phyloP scores from a whole-genome alignment of 2,329 filamentous ascomycete genomes.

The Trichoderma oligosporum region DNA sequence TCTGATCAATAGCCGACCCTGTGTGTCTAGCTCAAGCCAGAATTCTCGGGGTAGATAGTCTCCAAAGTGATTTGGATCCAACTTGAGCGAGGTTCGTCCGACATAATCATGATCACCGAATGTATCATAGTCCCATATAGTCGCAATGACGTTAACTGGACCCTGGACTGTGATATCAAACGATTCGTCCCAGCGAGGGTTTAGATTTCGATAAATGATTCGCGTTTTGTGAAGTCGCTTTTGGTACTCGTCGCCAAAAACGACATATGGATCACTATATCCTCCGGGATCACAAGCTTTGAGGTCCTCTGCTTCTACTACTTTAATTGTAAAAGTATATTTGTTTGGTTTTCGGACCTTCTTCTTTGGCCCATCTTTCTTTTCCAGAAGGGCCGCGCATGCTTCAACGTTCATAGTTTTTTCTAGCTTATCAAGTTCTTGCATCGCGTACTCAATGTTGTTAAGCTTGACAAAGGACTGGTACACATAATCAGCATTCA shows the following conservation, averaged over 20 bases:
- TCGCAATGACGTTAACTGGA: conserved; percentile 89
- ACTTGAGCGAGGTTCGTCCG: conserved; percentile 90
- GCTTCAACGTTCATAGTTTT: conserved; percentile 85
- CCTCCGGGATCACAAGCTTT: conserved; percentile 97
- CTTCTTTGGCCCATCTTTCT: conserved; percentile 66
- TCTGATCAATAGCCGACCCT: conserved; percentile 80
- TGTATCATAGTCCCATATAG: conserved; percentile 97
- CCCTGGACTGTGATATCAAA: conserved; percentile 93
- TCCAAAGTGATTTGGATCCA: conserved; percentile 96
- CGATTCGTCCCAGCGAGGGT: conserved; percentile 95
- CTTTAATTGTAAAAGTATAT: conserved; percentile 98
- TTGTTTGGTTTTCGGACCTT: conserved; percentile 67
- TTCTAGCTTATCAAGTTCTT: conserved; percentile 87
- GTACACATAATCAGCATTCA: neutral
- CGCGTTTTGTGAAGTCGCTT: conserved; percentile 93
- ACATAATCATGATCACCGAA: conserved; percentile 97
- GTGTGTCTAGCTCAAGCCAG: conserved; percentile 95
- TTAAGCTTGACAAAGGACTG: conserved; percentile 97
- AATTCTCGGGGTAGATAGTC: conserved; percentile 95
- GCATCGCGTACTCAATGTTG: conserved; percentile 92
- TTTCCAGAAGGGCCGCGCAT: conserved; percentile 77
- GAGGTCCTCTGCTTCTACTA: conserved; percentile 94
- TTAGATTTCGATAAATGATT: conserved; percentile 84
- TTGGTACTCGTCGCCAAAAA: conserved; percentile 95
- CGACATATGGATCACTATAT: conserved; percentile 92